phyloP scores from a whole-genome alignment of 495 filamentous ascomycete genomes.

The Trichodelitschia bisporula region DNA sequence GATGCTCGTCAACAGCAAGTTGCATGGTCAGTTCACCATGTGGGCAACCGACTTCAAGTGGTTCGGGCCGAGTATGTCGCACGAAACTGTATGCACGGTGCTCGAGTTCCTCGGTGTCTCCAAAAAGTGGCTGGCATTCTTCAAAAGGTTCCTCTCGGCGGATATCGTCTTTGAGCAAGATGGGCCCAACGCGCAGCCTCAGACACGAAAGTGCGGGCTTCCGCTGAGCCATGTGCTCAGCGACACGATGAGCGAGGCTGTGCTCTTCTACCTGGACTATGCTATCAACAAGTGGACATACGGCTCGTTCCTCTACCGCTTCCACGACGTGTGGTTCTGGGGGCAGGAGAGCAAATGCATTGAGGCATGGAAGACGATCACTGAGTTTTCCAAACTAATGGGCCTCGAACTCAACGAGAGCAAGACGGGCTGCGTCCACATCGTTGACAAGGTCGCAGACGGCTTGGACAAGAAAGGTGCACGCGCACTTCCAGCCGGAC shows the following conservation, averaged over 20 bases:
- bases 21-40: conserved; percentile 9
- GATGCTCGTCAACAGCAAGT: conserved; percentile 9
- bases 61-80: conserved; percentile 9
- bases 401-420: conserved; percentile 9
- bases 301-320: conserved; percentile 9
- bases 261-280: conserved; percentile 13
- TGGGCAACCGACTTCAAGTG: conserved; percentile 11
- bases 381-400: conserved; percentile 10
- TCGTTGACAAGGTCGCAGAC: conserved; percentile 11
- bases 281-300: conserved; percentile 11
- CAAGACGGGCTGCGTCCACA: conserved; percentile 8
- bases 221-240: conserved; percentile 11
- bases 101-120: conserved; percentile 11
- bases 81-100: conserved; percentile 10
- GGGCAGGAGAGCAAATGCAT: conserved; percentile 6
- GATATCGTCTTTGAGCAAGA: conserved; percentile 11
- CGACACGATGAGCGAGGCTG: conserved; percentile 9
- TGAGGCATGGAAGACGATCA: conserved; percentile 8
- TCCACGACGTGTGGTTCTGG: conserved; percentile 16
- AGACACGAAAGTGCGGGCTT: conserved; percentile 8
- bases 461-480: no score
- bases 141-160: conserved; percentile 9
- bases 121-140: conserved; percentile 11
- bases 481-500: no score
- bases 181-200: conserved; percentile 4